Base-by-base conservation (phyloP, 2,329 filamentous ascomycete genomes). In the Cytospora mali region DNA sequence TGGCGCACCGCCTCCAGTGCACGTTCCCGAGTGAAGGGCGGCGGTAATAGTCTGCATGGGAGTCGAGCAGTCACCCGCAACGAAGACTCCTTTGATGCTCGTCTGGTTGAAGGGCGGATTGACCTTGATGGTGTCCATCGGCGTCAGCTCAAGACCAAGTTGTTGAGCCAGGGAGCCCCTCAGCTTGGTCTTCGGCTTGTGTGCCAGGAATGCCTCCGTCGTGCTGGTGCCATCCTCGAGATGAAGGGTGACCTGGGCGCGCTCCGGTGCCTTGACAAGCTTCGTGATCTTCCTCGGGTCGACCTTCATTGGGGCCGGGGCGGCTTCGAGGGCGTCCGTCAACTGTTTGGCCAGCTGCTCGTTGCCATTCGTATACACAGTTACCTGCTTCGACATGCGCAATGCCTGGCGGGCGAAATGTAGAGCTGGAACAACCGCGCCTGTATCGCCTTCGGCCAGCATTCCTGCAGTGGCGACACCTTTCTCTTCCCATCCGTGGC, bases 401-500 rank as follows among this genome's bases (percentile, higher is more conserved):
- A 29, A 21, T 3, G 55, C 54, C 2, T 53, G 28, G 13, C 60
- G 48, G 1, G 55, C 48, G 49, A 62, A 25, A 29, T 58, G 54
- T 1, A 62, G n/a, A 3, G 60, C 39, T 2, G 33, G 21, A 2
- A 33, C 2, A 6, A 53, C 31, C 5, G 33, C 29, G 16, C 33
- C 50, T 1, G 28, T 46, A 3, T 62, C 60, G 10, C 35, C 58
- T 11, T 25, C 21, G 10, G 58, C 58, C 10, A 55, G 14, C 4
- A 85, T 69, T 1, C 81, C 82, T 0, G 76, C 76, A 0, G 79
- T 78, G 0, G 73, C 68, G 4, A 71, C 68, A 2, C 80, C 82
- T 7, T 80, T 76, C 56, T 87, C 81, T 65, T 88, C 85, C 69
- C 78, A 88, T 6, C 85, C 84, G 65, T 87, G 78, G 69, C 84